Evolutionary conservation across 257 asterid species (phyloP).

Genomic region (Coffea canephora): DNA sequence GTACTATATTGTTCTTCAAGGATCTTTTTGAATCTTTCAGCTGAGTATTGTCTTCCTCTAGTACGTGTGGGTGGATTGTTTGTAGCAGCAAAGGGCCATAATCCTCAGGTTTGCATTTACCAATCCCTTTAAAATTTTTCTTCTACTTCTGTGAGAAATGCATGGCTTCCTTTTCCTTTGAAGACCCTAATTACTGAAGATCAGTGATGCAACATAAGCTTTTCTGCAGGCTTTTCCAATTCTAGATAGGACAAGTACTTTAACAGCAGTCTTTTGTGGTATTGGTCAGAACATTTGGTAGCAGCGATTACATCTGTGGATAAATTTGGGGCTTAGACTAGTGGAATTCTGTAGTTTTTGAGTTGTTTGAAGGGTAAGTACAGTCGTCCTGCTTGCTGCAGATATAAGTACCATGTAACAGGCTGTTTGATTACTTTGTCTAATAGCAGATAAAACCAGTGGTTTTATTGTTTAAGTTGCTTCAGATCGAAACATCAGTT

Average conservation of each 20-base stretch:
- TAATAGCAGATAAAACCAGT: background rate
- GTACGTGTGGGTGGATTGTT: conserved; percentile 92
- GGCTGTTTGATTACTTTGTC: background rate
- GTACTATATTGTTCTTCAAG: conserved; percentile 11
- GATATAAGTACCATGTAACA: background rate
- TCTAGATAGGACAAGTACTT: background rate
- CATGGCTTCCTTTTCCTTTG: background rate
- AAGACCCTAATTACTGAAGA: background rate
- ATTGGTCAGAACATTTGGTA: background rate
- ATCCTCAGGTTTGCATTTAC: conserved; percentile 60
- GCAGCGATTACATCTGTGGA: background rate
- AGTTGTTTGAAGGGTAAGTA: background rate
- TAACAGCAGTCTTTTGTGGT: background rate
- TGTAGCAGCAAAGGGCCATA: conserved; percentile 91
- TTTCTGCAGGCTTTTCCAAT: background rate
- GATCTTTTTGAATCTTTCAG: conserved; percentile 38
- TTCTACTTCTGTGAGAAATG: background rate
- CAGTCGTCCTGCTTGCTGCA: background rate
- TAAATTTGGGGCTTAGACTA: background rate
- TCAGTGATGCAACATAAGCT: background rate
- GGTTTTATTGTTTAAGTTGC: background rate
- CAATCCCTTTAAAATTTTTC: background rate
- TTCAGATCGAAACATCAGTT: background rate
- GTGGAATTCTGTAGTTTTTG: background rate
- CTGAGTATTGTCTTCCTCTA: conserved; percentile 91